Base-by-base conservation (phyloP, 169 alveolate species). In the Eimeria falciformis region DNA sequence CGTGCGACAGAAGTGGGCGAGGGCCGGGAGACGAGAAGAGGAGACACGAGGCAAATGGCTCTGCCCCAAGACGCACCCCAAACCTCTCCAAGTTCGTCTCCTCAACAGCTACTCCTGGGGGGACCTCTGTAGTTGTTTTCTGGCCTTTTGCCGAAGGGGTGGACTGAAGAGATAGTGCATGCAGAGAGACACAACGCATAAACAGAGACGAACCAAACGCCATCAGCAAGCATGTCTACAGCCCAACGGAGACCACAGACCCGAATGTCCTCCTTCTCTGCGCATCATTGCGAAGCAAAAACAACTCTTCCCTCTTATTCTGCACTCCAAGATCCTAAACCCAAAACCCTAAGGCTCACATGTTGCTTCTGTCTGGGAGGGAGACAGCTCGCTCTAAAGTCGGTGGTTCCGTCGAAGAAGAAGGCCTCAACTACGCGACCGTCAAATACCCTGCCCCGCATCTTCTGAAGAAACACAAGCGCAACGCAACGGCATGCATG, bases 371-470 rank as follows among this genome's bases (percentile, higher is more conserved):
- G 21, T 17, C 82, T 27, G 7, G 95, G 77, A 50, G 97, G 96
- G 4, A 96, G 46, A 46, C 97, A 88, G 65, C 96, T 97, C 37
- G 97, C 96, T 68, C 95, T 95, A 66, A 96, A 86, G 83, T 96
- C 98, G 66, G 96, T 96, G 81, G 95, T 95, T 33, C 98, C 98
- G 87, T 96, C 98, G 73, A 94, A 96, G 92, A 96, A 96, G 95
- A 95, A 96, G 29, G 96, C 98, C 65, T 96, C 97, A 84, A 96
- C 91, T 53, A 83, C 90, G 47, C 95, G 94, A 43, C 95, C 98
- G 83, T 95, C 97, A 58, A 96, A 95, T 29, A 91, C 78, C 25
- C 97, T 94, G 65, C 94, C 96, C 66, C 95, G 93, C 86, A 96
- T 96, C 78, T 94, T 94, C 96, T 96, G 75, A n/a, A 89, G 27